phyloP scores from a whole-genome alignment of 2,329 filamentous ascomycete species.

The Aquanectria penicillioides region DNA sequence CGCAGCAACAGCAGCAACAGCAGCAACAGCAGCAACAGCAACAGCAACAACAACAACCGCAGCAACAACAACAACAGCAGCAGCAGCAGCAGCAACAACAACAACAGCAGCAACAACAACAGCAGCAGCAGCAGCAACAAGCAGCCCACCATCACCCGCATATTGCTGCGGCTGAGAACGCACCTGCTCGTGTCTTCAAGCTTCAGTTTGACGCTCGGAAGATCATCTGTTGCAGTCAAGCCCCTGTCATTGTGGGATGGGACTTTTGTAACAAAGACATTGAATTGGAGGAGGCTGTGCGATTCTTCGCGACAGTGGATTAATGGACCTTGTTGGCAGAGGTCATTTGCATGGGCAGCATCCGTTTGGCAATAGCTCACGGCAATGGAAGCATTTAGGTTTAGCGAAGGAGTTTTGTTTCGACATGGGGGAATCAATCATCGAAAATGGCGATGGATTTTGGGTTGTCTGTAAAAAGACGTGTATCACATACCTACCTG shows the following conservation, averaged over 20 bases:
- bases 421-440: not conserved
- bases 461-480: constrained; percentile 10
- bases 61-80: constrained; percentile 6
- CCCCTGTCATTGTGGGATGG: constrained; percentile 93
- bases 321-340: no score
- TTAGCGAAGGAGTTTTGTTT: constrained; percentile 24
- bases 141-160: constrained; percentile 54
- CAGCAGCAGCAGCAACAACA: constrained; percentile 12
- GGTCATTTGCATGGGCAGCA: not conserved
- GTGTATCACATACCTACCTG: constrained; percentile 23
- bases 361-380: not conserved
- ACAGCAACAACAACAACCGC: not conserved
- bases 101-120: constrained; percentile 9
- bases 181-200: constrained; percentile 83
- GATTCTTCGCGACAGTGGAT: constrained; percentile 77
- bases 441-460: constrained; percentile 15
- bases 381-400: constrained; percentile 13
- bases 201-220: constrained; percentile 93
- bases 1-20: no score
- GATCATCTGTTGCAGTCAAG: constrained; percentile 95
- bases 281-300: constrained; percentile 79
- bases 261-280: constrained; percentile 92
- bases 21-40: no score
- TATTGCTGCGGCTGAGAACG: constrained; percentile 56
- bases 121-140: constrained; percentile 15